A percentile compares a stretch with the other conserved stretches of the same genome.
Conservation (phyloP, 768 basidiomycete genomes). For the Mycena capillaripes region DNA sequence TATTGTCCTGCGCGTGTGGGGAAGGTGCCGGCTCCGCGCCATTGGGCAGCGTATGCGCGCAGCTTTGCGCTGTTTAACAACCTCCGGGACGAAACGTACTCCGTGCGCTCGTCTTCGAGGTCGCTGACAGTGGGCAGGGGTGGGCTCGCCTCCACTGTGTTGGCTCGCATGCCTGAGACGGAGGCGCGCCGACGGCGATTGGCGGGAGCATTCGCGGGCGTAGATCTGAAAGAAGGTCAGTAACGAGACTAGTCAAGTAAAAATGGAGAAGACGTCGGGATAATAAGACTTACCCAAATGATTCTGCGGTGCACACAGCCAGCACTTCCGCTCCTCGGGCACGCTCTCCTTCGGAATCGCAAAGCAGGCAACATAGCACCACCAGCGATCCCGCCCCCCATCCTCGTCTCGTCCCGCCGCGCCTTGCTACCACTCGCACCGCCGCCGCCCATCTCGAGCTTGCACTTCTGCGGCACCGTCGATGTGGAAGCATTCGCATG, state of each 20-base stretch:
- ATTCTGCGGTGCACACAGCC: conserved; percentile 67
- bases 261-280: no score
- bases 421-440: background rate
- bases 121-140: conserved; percentile 37
- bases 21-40: conserved; percentile 63
- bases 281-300: background rate
- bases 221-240: background rate
- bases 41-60: conserved; percentile 70
- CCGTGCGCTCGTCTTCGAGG: conserved; percentile 60
- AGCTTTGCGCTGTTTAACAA: conserved; percentile 63
- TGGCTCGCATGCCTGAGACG: conserved; percentile 40
- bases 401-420: background rate
- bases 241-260: no score
- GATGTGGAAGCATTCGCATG: background rate
- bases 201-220: background rate
- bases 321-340: conserved; percentile 85
- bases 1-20: conserved; percentile 19
- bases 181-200: conserved; percentile 40
- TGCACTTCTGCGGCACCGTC: conserved; percentile 19
- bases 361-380: conserved; percentile 90
- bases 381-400: conserved; percentile 41
- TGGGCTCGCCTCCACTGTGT: conserved; percentile 35
- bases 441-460: background rate
- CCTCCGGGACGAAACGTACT: conserved; percentile 59
- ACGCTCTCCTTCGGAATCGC: conserved; percentile 68